phyloP scores from a whole-genome alignment of 2,329 filamentous ascomycete species.

The Colletotrichum cuscutae region DNA sequence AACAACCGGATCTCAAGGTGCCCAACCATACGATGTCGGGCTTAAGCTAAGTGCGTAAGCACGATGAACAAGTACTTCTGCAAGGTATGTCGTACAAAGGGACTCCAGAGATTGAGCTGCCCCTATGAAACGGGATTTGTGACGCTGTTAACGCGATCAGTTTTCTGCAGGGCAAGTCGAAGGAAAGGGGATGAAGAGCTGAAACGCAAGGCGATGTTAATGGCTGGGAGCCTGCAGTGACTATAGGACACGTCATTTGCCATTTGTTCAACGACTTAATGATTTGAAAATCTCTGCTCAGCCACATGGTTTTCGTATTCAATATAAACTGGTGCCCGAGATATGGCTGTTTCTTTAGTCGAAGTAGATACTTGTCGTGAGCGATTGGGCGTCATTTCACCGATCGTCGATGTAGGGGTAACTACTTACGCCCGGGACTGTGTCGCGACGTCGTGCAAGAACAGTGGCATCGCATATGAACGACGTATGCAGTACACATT shows the following conservation, averaged over 20 bases:
- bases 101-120: background rate
- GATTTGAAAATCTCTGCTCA: background rate
- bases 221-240: background rate
- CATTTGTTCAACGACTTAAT: background rate
- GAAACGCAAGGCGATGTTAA: background rate
- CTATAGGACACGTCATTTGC: background rate
- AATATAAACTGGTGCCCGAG: background rate
- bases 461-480: slow-evolving; percentile 13
- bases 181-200: background rate
- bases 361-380: background rate
- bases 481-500: background rate
- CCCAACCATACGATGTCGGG: background rate
- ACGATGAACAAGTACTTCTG: slow-evolving; percentile 3
- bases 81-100: slow-evolving; percentile 5
- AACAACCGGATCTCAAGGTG: background rate
- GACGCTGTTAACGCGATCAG: background rate
- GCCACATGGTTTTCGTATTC: background rate
- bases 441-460: background rate
- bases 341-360: background rate
- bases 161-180: background rate
- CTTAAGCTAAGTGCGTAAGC: background rate
- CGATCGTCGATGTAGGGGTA: background rate
- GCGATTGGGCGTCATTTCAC: background rate
- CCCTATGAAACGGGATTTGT: background rate
- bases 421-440: background rate